Conservation (phyloP, 2,329 filamentous ascomycete genomes). For the Epichloe glyceriae region DNA sequence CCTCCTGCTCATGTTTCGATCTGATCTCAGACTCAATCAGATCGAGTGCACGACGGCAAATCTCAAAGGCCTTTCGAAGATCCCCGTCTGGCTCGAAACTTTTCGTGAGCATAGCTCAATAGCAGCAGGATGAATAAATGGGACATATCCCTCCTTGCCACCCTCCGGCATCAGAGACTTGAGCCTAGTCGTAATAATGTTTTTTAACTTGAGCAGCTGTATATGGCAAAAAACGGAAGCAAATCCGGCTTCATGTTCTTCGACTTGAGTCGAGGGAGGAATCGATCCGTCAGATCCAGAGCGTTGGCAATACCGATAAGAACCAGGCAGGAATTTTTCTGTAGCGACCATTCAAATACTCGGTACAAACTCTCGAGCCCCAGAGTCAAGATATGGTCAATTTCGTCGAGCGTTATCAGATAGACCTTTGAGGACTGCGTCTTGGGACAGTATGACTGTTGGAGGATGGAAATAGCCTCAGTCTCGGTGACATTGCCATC, state of each 20-base stretch:
- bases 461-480: constrained; percentile 54
- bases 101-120: constrained; percentile 92
- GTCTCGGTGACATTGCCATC: constrained; percentile 47
- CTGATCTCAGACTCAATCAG: constrained; percentile 76
- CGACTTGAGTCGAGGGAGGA: constrained; percentile 83
- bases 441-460: constrained; percentile 56
- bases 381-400: constrained; percentile 82
- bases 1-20: constrained; percentile 54
- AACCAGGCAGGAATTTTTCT: constrained; percentile 64
- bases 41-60: constrained; percentile 80
- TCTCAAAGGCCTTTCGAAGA: constrained; percentile 87
- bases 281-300: constrained; percentile 86
- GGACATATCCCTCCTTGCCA: constrained; percentile 49
- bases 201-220: constrained; percentile 74
- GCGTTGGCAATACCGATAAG: constrained; percentile 93
- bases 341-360: constrained; percentile 92
- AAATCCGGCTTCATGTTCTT: constrained; percentile 83
- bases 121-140: constrained; percentile 86
- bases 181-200: constrained; percentile 73
- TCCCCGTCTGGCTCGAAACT: constrained; percentile 91
- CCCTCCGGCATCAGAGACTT: constrained; percentile 52
- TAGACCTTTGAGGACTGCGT: constrained; percentile 47
- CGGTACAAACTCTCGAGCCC: constrained; percentile 83
- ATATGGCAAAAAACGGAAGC: constrained; percentile 83
- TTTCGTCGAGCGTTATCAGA: constrained; percentile 85